phyloP scores from a whole-genome alignment of 2,329 filamentous ascomycete species.

The Emmonsia crescens region DNA sequence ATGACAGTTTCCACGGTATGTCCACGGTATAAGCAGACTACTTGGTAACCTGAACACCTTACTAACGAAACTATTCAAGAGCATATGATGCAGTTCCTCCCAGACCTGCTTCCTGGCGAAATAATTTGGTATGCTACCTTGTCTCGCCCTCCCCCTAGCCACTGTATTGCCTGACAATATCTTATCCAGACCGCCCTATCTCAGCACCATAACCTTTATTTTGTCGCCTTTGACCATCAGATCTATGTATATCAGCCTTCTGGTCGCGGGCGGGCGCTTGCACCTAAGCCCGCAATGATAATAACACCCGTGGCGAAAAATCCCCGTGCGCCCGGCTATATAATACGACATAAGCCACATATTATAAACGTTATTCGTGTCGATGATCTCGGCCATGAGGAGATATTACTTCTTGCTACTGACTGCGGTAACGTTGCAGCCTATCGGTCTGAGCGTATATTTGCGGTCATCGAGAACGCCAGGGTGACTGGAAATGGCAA shows the following conservation, averaged over 20 bases:
- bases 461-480: constrained; percentile 31
- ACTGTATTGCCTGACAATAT: constrained; percentile 5
- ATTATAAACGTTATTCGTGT: constrained; percentile 59
- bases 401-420: constrained; percentile 56
- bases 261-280: constrained; percentile 31
- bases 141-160: background rate
- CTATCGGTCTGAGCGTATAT: constrained; percentile 51
- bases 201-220: constrained; percentile 37
- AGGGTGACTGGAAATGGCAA: background rate
- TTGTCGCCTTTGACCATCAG: constrained; percentile 31
- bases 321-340: constrained; percentile 38
- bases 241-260: constrained; percentile 37
- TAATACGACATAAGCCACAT: constrained; percentile 46
- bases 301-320: constrained; percentile 34
- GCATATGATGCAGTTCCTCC: background rate
- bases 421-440: constrained; percentile 67
- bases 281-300: constrained; percentile 29
- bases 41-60: background rate
- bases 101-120: constrained; percentile 25
- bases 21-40: constrained; percentile 10
- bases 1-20: constrained; percentile 19
- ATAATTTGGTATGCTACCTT: constrained; percentile 29
- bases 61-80: background rate
- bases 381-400: constrained; percentile 57
- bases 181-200: constrained; percentile 32